These are phyloP conservation scores for Serendipita sp. DNA, from an alignment of 1,284 basidiomycete species.

Conservation along the genomic window DNA sequence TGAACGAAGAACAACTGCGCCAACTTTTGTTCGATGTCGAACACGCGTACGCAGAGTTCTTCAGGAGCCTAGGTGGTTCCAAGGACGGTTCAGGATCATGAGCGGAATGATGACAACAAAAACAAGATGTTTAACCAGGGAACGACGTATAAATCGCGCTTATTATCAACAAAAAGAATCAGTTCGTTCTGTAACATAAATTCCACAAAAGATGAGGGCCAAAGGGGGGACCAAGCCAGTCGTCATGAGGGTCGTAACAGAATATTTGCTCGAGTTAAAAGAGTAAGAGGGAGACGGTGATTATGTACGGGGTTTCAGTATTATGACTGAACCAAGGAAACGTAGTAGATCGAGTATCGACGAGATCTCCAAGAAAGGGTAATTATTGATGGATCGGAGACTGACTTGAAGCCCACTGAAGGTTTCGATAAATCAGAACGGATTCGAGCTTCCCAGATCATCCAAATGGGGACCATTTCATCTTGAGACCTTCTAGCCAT, in stretches of 20 bases:
- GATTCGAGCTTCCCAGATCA: background rate
- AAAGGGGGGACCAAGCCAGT: background rate
- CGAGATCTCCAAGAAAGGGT: background rate
- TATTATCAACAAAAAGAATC: background rate
- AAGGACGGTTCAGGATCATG: constrained; percentile 15
- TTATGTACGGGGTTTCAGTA: too few species aligned
- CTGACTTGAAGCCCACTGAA: background rate
- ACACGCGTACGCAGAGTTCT: constrained; percentile 92
- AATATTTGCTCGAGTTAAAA: too few species aligned
- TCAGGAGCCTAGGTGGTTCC: constrained; percentile 57
- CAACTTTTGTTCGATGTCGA: constrained; percentile 95
- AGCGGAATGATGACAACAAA: background rate
- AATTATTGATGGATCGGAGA: background rate
- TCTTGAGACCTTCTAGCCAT: constrained; percentile 81
- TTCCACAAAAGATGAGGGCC: too few species aligned
- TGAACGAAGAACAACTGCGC: constrained; percentile 87
- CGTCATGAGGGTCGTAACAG: too few species aligned
- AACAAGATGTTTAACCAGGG: too few species aligned
- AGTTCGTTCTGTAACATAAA: background rate
- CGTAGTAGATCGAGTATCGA: background rate
- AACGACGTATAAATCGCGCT: too few species aligned
- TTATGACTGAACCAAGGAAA: background rate
- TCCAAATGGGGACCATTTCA: constrained; percentile 56
- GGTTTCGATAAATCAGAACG: background rate
- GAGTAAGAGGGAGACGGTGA: too few species aligned